Evolutionary conservation across 1,284 basidiomycete species (phyloP), one percentile per base, ranked within the genome.

Genomic region (Pseudomicrostroma phylloplanum): DNA sequence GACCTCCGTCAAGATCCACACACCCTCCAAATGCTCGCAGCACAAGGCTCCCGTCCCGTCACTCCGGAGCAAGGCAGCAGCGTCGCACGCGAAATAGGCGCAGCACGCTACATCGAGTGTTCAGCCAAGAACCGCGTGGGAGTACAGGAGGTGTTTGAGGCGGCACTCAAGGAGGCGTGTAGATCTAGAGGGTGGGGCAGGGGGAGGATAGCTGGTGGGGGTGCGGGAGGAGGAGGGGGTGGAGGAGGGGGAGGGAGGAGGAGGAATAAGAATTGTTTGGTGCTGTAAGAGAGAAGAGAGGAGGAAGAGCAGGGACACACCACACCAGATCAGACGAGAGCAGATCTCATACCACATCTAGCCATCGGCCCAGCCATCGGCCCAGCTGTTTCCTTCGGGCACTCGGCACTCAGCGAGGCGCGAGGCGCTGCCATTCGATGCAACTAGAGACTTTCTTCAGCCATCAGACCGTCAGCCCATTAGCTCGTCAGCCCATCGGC

Each of bases 131-230:
- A 88, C 23, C 90, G 91, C 15, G 83, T 84, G 30, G 92, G 92
- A 46, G 92, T 98, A 39, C 87, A 89, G 66, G 91, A 94, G 61
- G 93, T 98, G 54, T 99, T 99, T 80, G 86, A 89, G 65, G 85
- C 89, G 9, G 94, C 94, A 6, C 82, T 96, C 59, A 86, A 86
- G 78, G 91, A 94, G 83, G 90, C 91, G 2, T 36, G 30, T 72
- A 68, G 57, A 21, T 84, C 69, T 70, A 70, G 43, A 26, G 56
- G 42, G 56, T 64, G 64, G 58, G 55, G 56, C 6, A 58, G 59
- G 55, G 63, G 68, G 42, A 56, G 36, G 0, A 42, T 56, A 56
- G 36, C 23, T 17, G 36, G 15, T 6, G 15, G n/a, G 39, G 26
- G 23, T n/a, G 30, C 4, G 30, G 9, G 30, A 4, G 30, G 30